Evolutionary conservation across 2,329 filamentous ascomycete genomes (phyloP).

Genomic region (Lasiodiplodia theobromae): DNA sequence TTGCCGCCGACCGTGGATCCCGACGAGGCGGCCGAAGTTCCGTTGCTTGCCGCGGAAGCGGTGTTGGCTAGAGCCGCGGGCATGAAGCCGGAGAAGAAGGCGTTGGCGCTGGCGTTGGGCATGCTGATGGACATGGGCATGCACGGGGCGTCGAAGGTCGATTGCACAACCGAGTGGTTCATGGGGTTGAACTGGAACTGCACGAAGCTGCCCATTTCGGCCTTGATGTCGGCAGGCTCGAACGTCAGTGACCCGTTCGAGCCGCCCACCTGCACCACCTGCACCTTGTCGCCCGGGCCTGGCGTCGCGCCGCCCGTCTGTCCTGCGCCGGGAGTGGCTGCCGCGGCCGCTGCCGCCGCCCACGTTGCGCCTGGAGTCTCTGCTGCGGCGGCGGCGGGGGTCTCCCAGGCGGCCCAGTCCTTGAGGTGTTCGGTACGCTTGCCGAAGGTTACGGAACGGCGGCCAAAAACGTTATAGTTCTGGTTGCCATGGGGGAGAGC

Average conservation of each 20-base stretch:
- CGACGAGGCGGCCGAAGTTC: neutral
- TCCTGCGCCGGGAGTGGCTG: neutral
- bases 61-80: conserved; percentile 49
- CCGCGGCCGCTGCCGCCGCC: neutral
- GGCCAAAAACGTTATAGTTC: conserved; percentile 10
- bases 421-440: conserved; percentile 12
- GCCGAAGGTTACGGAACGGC: neutral
- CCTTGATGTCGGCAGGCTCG: conserved; percentile 70
- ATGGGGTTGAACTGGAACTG: conserved; percentile 62
- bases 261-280: conserved; percentile 71
- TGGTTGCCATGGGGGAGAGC: conserved; percentile 16
- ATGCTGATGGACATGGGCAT: conserved; percentile 61
- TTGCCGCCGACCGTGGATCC: conserved; percentile 41
- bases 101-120: conserved; percentile 55
- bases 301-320: neutral
- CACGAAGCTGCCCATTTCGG: conserved; percentile 63
- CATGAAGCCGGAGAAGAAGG: conserved; percentile 71
- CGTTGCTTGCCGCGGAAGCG: conserved; percentile 20
- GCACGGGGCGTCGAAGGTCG: conserved; percentile 75
- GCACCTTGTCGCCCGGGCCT: conserved; percentile 47
- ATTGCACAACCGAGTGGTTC: conserved; percentile 84
- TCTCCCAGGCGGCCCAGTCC: neutral
- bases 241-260: conserved; percentile 63
- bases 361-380: neutral
- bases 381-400: neutral